These are phyloP conservation scores for Fusarium subtropicale DNA, from an alignment of 2,329 filamentous ascomycete genomes.

Conservation along the genomic window DNA sequence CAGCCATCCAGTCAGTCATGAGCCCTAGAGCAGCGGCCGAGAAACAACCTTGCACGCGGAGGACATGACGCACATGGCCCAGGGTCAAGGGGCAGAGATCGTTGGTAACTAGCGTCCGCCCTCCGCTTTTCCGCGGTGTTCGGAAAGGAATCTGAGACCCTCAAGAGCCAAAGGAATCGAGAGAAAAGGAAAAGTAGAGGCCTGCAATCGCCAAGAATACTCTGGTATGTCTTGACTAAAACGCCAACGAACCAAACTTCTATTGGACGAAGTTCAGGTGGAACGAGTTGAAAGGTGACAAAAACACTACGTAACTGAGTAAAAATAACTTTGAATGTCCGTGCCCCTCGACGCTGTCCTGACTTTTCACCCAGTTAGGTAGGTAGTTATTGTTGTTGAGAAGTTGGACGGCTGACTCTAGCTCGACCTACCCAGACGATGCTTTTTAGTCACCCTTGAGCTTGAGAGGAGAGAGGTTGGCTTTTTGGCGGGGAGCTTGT, in stretches of 20 bases:
- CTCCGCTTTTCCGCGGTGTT: slow-evolving; percentile 21
- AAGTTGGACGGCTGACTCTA: slow-evolving; percentile 4
- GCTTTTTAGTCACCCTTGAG: slow-evolving; percentile 14
- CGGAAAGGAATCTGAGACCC: slow-evolving; percentile 15
- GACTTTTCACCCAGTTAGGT: slow-evolving; percentile 4
- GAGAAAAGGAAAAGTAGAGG: slow-evolving; percentile 3
- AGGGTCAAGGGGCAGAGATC: slow-evolving; percentile 30
- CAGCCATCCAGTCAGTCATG: slow-evolving; percentile 12
- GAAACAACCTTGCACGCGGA: slow-evolving; percentile 22
- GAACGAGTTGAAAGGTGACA: slow-evolving; percentile 37
- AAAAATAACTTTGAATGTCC: slow-evolving; percentile 50
- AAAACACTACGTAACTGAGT: slow-evolving; percentile 44
- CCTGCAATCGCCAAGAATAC: slow-evolving; percentile 16
- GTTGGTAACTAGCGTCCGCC: slow-evolving; percentile 27
- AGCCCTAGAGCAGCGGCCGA: slow-evolving; percentile 22
- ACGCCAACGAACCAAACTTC: slow-evolving; percentile 1
- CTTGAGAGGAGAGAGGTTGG: background rate
- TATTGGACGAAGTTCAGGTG: background rate
- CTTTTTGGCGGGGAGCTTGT: slow-evolving; percentile 3
- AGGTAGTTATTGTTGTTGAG: slow-evolving; percentile 11
- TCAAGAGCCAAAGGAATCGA: slow-evolving; percentile 13
- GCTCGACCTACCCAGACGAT: background rate
- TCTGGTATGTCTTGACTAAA: slow-evolving; percentile 18
- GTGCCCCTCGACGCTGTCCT: slow-evolving; percentile 30
- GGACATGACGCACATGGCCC: slow-evolving; percentile 40